Evolutionary conservation across 495 filamentous ascomycete genomes (phyloP).

Genomic region (Penicillium daleae): DNA sequence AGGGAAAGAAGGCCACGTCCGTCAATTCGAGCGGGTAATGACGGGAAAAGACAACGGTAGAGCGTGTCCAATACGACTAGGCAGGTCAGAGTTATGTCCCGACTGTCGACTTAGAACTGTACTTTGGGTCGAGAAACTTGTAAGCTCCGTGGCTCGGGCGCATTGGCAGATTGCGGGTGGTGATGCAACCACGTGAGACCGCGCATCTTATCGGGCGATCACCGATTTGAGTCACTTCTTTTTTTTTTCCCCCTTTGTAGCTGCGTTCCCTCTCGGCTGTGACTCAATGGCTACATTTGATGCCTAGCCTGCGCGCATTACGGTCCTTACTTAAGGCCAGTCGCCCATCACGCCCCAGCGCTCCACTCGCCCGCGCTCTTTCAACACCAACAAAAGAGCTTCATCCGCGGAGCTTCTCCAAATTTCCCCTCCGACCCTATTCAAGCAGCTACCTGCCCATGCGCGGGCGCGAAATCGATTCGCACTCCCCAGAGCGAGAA

Average conservation of each 20-base stretch:
- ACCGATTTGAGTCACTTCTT: slow-evolving; percentile 18
- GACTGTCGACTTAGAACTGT: slow-evolving; percentile 1
- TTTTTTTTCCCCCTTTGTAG: not conserved
- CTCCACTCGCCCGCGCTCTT: slow-evolving; percentile 24
- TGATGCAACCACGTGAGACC: slow-evolving; percentile 36
- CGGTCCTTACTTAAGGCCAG: slow-evolving; percentile 24
- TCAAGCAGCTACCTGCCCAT: slow-evolving; percentile 33
- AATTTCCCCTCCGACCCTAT: slow-evolving; percentile 12
- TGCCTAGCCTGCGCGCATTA: slow-evolving; percentile 26
- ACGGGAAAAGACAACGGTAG: slow-evolving; percentile 3
- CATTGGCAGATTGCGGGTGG: slow-evolving; percentile 19
- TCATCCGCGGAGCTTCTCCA: slow-evolving; percentile 18
- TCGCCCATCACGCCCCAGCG: slow-evolving; percentile 17
- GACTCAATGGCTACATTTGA: slow-evolving; percentile 28
- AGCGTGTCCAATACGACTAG: not conserved
- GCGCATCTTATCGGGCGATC: slow-evolving; percentile 31
- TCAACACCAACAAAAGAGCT: slow-evolving; percentile 15
- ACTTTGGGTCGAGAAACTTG: slow-evolving; percentile 20
- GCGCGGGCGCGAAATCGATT: slow-evolving; percentile 28
- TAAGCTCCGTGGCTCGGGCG: slow-evolving; percentile 21
- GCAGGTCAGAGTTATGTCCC: not conserved
- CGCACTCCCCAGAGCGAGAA: slow-evolving; percentile 30
- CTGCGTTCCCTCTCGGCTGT: slow-evolving; percentile 1
- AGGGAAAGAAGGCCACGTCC: slow-evolving; percentile 32
- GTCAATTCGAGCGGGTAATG: slow-evolving; percentile 24